Percentiles rank a stretch among this genome's conserved stretches.
Evolutionary conservation across 2,329 filamentous ascomycete genomes (phyloP).

Genomic region (Alternaria alternata): DNA sequence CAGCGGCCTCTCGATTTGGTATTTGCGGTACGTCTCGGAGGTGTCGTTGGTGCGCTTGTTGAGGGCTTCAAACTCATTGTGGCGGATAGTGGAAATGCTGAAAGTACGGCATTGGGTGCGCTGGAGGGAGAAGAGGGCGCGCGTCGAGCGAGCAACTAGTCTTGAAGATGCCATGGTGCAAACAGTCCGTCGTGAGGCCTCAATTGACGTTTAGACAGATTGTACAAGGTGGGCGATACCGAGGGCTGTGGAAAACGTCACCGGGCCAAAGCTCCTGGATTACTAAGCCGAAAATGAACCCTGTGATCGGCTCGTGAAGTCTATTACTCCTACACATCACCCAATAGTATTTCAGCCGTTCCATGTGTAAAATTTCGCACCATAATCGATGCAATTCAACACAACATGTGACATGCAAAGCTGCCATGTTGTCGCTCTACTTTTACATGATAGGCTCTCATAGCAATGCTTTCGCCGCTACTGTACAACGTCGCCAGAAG

Average conservation of each 20-base stretch:
- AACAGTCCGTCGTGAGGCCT: constrained; percentile 15
- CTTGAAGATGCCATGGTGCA: constrained; percentile 57
- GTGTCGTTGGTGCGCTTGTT: constrained; percentile 63
- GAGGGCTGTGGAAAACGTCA: constrained; percentile 37
- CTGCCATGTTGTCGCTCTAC: background rate
- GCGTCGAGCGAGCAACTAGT: constrained; percentile 55
- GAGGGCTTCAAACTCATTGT: constrained; percentile 51
- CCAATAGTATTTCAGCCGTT: constrained; percentile 4
- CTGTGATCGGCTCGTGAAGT: constrained; percentile 27
- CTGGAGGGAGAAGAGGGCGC: constrained; percentile 49
- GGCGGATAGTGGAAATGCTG: constrained; percentile 47
- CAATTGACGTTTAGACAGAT: constrained; percentile 23
- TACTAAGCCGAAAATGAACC: constrained; percentile 19
- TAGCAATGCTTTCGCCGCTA: background rate
- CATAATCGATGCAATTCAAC: background rate
- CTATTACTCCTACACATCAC: constrained; percentile 26
- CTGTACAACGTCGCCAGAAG: background rate
- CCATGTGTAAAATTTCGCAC: background rate
- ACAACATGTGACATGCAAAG: background rate
- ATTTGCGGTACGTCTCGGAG: constrained; percentile 62
- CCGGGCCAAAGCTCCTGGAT: constrained; percentile 25
- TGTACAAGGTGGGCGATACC: constrained; percentile 23
- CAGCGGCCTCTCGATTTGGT: constrained; percentile 64
- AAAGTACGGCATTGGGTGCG: constrained; percentile 49
- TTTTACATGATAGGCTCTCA: background rate